Conservation (phyloP, 176 grass and related monocot genomes). For the Zoysia pacifica region DNA sequence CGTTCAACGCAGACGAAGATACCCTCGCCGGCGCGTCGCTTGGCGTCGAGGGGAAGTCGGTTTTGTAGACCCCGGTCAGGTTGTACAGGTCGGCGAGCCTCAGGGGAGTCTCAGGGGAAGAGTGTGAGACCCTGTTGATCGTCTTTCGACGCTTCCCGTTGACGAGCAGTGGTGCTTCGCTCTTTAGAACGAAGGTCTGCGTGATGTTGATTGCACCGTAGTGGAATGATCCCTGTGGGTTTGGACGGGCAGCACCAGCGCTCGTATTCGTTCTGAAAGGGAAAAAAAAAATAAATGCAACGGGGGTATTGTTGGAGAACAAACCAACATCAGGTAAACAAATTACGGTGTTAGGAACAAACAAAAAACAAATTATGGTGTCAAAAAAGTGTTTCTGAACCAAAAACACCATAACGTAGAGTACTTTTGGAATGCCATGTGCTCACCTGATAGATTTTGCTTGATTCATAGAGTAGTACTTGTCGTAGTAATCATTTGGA, state of each 20-base stretch:
- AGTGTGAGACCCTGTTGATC: slow-evolving; percentile 75
- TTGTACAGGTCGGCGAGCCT: slow-evolving; percentile 73
- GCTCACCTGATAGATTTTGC: slow-evolving; percentile 80
- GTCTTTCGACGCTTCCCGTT: slow-evolving; percentile 58
- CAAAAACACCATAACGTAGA: background rate
- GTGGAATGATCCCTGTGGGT: slow-evolving; percentile 89
- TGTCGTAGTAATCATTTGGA: slow-evolving; percentile 79
- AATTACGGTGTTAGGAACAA: background rate
- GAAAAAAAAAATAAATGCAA: background rate
- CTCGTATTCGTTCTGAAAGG: slow-evolving; percentile 73
- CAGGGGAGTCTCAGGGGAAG: slow-evolving; percentile 73
- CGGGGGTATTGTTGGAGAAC: slow-evolving; percentile 15
- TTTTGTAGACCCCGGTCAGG: slow-evolving; percentile 59
- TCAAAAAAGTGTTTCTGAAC: background rate
- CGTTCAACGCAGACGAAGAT: slow-evolving; percentile 65
- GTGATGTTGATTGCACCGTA: slow-evolving; percentile 82
- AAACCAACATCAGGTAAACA: slow-evolving; percentile 5
- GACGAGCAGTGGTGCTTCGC: slow-evolving; percentile 45
- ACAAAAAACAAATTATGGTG: background rate
- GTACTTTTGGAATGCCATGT: background rate
- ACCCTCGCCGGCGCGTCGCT: slow-evolving; percentile 46
- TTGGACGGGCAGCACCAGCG: slow-evolving; percentile 78
- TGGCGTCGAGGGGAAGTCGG: slow-evolving; percentile 72
- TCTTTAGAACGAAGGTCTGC: slow-evolving; percentile 69
- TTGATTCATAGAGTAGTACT: slow-evolving; percentile 75